Evolutionary conservation across 1,139 yeast species (phyloP).

Genomic region (Geotrichum fermentans): DNA sequence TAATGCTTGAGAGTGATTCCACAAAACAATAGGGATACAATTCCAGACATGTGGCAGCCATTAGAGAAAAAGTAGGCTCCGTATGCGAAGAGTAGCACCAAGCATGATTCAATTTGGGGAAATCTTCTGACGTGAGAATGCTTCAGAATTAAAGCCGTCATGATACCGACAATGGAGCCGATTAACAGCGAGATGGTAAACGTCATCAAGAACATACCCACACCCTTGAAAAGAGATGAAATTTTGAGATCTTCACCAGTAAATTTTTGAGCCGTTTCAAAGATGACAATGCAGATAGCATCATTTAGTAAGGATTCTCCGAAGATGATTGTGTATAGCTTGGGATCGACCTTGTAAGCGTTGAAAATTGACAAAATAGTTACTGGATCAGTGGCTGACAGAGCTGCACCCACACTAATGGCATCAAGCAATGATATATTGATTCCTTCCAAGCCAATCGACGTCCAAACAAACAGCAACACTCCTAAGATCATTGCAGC

Average conservation of each 20-base stretch:
- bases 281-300: conserved; percentile 98
- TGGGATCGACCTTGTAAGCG: conserved; percentile 96
- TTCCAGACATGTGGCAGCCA: conserved; percentile 99
- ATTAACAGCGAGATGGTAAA: conserved; percentile 89
- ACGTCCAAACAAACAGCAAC: conserved; percentile 83
- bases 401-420: conserved; percentile 92
- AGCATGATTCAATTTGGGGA: conserved; percentile 94
- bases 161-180: conserved; percentile 80
- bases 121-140: conserved; percentile 90
- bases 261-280: conserved; percentile 95
- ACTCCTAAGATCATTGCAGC: conserved; percentile 86
- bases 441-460: conserved; percentile 83
- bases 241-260: conserved; percentile 75
- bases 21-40: conserved; percentile 88
- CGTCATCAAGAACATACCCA: conserved; percentile 88
- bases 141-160: conserved; percentile 83
- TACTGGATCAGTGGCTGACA: conserved; percentile 98
- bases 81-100: conserved; percentile 85
- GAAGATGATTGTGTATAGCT: conserved; percentile 89
- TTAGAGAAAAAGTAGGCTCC: conserved; percentile 96
- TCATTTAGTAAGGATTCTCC: conserved; percentile 95
- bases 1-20: conserved; percentile 96
- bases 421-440: conserved; percentile 92
- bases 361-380: conserved; percentile 94
- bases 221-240: conserved; percentile 83